These are phyloP conservation scores for Cenchrus americanus DNA, from an alignment of 176 grass and related monocot genomes.

Conservation along the genomic window DNA sequence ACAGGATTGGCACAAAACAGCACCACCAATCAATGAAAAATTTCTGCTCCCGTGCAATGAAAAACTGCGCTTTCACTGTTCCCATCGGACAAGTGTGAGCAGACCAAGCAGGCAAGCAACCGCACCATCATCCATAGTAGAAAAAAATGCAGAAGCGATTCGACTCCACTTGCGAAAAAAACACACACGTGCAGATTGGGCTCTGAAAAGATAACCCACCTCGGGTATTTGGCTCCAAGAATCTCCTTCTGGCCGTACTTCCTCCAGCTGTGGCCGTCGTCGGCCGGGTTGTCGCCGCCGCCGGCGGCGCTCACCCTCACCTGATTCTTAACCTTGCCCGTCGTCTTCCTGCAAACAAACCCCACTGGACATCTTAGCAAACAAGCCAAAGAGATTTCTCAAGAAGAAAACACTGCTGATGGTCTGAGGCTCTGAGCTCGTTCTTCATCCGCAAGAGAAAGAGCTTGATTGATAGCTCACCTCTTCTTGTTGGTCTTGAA, in stretches of 20 bases:
- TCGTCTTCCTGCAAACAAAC: constrained; percentile 47
- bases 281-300: constrained; percentile 33
- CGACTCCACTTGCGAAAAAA: background rate
- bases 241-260: constrained; percentile 85
- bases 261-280: constrained; percentile 78
- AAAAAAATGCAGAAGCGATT: background rate
- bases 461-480: background rate
- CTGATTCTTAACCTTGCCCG: constrained; percentile 40
- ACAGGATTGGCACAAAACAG: background rate
- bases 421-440: background rate
- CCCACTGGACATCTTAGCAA: background rate
- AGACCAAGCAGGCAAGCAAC: background rate
- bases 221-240: constrained; percentile 57
- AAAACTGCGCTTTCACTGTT: background rate
- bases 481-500: constrained; percentile 56
- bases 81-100: constrained; percentile 17
- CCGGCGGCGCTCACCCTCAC: constrained; percentile 46
- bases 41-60: background rate
- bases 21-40: background rate
- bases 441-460: background rate
- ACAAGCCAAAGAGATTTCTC: background rate
- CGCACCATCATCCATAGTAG: background rate
- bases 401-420: too few relatives aligned
- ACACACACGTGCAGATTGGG: background rate
- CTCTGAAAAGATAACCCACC: constrained; percentile 38